phyloP scores from a whole-genome alignment of 1,284 basidiomycete species.

The Chalciporus sp. region DNA sequence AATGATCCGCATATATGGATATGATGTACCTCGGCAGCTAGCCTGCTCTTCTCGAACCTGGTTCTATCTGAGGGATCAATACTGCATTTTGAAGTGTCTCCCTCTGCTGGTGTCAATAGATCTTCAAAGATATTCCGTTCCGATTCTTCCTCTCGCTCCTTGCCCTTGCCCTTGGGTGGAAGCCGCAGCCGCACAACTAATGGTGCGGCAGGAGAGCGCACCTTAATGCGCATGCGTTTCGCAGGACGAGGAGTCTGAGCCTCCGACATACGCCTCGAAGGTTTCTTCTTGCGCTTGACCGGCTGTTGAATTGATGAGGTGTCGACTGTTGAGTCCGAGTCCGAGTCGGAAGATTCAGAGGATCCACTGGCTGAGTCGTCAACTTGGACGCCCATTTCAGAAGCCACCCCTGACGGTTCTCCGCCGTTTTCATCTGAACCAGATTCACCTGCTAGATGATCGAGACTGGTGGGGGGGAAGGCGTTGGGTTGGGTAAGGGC shows the following conservation, averaged over 20 bases:
- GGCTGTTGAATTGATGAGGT: slow-evolving; percentile 14
- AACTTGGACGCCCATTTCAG: slow-evolving; percentile 25
- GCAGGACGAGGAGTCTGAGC: slow-evolving; percentile 30
- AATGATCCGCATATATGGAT: background rate
- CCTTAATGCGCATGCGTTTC: slow-evolving; percentile 44
- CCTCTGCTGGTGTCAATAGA: slow-evolving; percentile 68
- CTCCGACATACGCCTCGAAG: slow-evolving; percentile 28
- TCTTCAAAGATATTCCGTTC: slow-evolving; percentile 79
- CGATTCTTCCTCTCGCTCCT: slow-evolving; percentile 60
- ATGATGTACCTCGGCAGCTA: slow-evolving; percentile 64
- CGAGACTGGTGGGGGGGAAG: slow-evolving; percentile 4
- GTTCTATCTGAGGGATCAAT: slow-evolving; percentile 71
- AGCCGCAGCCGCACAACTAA: slow-evolving; percentile 56
- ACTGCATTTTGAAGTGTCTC: slow-evolving; percentile 76
- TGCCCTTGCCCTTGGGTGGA: slow-evolving; percentile 60
- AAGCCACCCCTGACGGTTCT: slow-evolving; percentile 4
- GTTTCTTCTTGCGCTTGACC: slow-evolving; percentile 33
- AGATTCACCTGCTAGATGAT: slow-evolving; percentile 5
- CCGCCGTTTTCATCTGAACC: slow-evolving; percentile 8
- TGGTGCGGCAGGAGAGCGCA: slow-evolving; percentile 39
- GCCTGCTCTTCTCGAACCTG: slow-evolving; percentile 75
- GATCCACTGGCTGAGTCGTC: slow-evolving; percentile 23
- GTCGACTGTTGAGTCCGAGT: slow-evolving; percentile 28
- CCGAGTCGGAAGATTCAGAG: slow-evolving; percentile 35
- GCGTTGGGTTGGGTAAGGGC: slow-evolving; percentile 10